phyloP scores from a whole-genome alignment of 1,284 basidiomycete genomes.

The Termitomyces sp. region DNA sequence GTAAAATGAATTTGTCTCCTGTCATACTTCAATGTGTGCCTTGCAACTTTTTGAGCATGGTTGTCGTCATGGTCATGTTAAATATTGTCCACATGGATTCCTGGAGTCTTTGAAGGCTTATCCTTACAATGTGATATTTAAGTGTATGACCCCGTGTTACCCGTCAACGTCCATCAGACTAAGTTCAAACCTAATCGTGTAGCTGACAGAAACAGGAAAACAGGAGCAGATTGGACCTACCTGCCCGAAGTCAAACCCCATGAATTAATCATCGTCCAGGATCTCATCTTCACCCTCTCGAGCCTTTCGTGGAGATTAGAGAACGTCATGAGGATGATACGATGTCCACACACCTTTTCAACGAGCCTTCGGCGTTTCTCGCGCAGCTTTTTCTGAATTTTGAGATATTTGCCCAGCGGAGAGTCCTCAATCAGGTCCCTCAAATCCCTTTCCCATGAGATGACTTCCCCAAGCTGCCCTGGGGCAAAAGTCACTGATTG shows the following conservation, averaged over 20 bases:
- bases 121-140: background rate
- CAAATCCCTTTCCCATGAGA: constrained; percentile 65
- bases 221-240: background rate
- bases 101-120: background rate
- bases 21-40: background rate
- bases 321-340: constrained; percentile 2
- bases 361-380: constrained; percentile 71
- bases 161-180: constrained; percentile 3
- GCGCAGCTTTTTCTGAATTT: constrained; percentile 75
- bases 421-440: constrained; percentile 62
- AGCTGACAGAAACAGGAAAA: background rate
- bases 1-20: background rate
- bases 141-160: background rate
- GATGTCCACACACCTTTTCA: constrained; percentile 57
- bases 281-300: constrained; percentile 65
- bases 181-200: background rate
- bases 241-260: background rate
- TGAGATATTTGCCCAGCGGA: constrained; percentile 77
- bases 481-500: constrained; percentile 72
- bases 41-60: background rate
- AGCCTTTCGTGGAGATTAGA: constrained; percentile 40
- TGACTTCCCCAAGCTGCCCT: constrained; percentile 61
- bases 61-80: background rate
- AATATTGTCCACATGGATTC: background rate
- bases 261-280: constrained; percentile 38